A percentile compares a stretch with the other conserved stretches of the same genome.
Conservation (phyloP, 768 basidiomycete species). For the Mycena venus region DNA sequence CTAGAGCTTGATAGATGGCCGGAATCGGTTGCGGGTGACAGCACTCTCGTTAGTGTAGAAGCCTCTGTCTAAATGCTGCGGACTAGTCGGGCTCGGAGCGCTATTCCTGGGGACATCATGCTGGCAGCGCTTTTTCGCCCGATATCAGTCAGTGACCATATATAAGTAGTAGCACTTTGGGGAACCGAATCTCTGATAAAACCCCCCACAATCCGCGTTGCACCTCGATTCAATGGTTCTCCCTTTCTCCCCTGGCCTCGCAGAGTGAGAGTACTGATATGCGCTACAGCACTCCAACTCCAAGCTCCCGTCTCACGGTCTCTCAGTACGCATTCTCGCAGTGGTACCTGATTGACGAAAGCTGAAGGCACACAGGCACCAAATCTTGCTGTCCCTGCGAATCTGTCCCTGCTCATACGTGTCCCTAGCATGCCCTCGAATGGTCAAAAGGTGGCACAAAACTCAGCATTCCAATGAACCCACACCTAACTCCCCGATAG, state of each 20-base stretch:
- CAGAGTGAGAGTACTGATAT: not conserved
- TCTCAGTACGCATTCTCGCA: not conserved
- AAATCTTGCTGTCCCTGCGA: not conserved
- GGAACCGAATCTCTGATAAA: no score
- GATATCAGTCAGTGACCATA: not conserved
- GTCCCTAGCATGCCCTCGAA: not conserved
- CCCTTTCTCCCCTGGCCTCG: not conserved
- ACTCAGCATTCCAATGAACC: not conserved
- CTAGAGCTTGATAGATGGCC: not conserved
- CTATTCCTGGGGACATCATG: slow-evolving; percentile 14
- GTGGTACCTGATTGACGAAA: not conserved
- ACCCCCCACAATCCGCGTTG: not conserved
- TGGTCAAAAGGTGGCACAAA: not conserved
- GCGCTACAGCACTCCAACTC: not conserved
- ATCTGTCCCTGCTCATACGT: slow-evolving; percentile 11
- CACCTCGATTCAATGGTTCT: not conserved
- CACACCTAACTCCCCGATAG: not conserved
- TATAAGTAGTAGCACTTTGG: slow-evolving; percentile 12
- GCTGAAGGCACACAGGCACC: not conserved
- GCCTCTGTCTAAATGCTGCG: slow-evolving; percentile 1
- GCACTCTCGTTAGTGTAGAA: not conserved
- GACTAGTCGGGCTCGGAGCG: not conserved
- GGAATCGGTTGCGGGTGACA: not conserved
- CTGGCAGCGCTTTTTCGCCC: not conserved
- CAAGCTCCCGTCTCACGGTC: not conserved